Conservation (phyloP, 257 asterid species). For the Thymus quinquecostatus region DNA sequence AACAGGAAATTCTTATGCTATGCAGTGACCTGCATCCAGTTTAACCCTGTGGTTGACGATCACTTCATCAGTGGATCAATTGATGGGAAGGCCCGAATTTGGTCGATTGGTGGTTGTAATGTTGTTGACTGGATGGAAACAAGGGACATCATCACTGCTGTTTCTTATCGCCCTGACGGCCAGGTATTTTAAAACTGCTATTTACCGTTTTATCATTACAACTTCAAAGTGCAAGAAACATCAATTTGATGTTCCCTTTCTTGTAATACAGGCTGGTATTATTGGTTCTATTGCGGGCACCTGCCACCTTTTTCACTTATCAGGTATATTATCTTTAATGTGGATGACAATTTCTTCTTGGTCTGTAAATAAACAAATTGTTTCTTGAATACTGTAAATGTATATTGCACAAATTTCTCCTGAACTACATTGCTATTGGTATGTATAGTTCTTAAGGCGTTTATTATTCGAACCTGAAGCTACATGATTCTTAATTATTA, state of each 20-base stretch:
- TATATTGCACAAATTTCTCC: not conserved
- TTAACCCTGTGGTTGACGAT: conserved; percentile 73
- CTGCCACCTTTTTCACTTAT: conserved; percentile 61
- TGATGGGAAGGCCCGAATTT: conserved; percentile 92
- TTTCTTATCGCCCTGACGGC: conserved; percentile 81
- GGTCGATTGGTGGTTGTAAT: conserved; percentile 62
- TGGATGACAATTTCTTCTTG: not conserved
- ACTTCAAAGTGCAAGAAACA: conserved; percentile 7
- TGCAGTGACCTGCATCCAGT: conserved; percentile 92
- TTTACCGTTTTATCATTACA: conserved; percentile 3
- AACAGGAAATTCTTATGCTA: conserved; percentile 28
- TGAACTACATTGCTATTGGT: not conserved
- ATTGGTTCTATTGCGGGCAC: conserved; percentile 77
- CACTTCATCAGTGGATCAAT: conserved; percentile 91
- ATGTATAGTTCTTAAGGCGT: too few relatives aligned
- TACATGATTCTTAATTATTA: not conserved
- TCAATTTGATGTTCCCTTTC: conserved; percentile 28
- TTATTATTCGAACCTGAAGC: not conserved
- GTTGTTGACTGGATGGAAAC: conserved; percentile 86
- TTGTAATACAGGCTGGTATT: conserved; percentile 70
- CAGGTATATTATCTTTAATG: conserved; percentile 51
- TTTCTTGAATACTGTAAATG: not conserved
- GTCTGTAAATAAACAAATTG: not conserved
- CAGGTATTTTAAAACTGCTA: conserved; percentile 51
- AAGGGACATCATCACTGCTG: conserved; percentile 83